Conservation (phyloP, 371 early-diverging fungal genomes). For the Dipsacomyces acuminosporus region DNA sequence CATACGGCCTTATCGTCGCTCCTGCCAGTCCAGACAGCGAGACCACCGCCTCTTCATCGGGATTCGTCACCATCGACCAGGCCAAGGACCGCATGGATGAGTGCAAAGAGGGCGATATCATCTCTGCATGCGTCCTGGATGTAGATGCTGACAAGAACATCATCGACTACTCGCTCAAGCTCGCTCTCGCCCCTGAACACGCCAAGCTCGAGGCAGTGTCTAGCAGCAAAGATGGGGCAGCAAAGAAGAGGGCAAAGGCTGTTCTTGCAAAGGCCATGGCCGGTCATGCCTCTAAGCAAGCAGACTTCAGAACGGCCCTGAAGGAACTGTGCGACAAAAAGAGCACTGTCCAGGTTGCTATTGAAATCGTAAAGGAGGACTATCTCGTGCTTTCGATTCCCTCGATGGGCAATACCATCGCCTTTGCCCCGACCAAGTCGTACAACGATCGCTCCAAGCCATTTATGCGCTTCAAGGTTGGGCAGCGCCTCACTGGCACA, state of each 20-base stretch:
- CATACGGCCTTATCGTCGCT: conserved; percentile 56
- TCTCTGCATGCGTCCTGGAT: conserved; percentile 60
- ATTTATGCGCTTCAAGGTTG: conserved; percentile 54
- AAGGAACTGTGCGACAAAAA: conserved; percentile 37
- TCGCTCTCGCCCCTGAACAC: conserved; percentile 28
- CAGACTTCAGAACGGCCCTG: conserved; percentile 20
- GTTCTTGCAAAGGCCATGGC: conserved; percentile 6
- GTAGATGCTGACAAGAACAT: conserved; percentile 56
- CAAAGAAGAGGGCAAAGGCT: conserved; percentile 14
- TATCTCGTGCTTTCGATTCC: conserved; percentile 68
- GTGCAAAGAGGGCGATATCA: conserved; percentile 48
- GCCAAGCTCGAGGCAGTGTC: not conserved
- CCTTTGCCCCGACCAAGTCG: conserved; percentile 53
- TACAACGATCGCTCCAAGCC: conserved; percentile 55
- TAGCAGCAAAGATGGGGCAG: not conserved
- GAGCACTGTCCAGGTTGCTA: conserved; percentile 51
- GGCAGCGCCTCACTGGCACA: conserved; percentile 53
- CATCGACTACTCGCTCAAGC: conserved; percentile 57
- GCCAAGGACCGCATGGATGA: conserved; percentile 46
- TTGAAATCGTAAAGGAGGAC: conserved; percentile 68
- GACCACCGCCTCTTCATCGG: conserved; percentile 28
- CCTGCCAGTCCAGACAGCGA: conserved; percentile 25
- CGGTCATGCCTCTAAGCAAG: conserved; percentile 4
- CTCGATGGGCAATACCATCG: conserved; percentile 50
- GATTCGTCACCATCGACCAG: conserved; percentile 54